These are phyloP conservation scores for Ceratocystis papillata DNA, from an alignment of 2,329 filamentous ascomycete genomes.

Conservation along the genomic window DNA sequence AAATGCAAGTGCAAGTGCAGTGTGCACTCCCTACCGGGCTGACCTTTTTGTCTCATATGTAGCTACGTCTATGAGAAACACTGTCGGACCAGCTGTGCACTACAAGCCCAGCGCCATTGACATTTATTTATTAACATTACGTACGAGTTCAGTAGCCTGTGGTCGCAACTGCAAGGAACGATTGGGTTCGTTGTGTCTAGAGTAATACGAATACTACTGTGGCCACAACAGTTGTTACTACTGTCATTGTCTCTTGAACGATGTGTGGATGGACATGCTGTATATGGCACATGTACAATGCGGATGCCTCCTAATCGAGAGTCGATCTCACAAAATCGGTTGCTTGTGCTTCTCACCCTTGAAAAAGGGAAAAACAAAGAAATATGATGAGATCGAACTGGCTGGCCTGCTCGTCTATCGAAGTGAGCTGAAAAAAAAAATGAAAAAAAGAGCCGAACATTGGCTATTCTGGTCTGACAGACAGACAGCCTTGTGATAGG, in stretches of 20 bases:
- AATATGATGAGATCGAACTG: background rate
- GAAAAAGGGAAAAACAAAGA: background rate
- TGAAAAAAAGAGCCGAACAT: background rate
- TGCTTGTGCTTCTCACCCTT: background rate
- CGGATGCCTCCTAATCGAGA: background rate
- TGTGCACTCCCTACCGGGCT: background rate
- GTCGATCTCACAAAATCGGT: background rate
- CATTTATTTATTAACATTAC: background rate
- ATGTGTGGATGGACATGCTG: slow-evolving; percentile 2
- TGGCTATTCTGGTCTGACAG: background rate
- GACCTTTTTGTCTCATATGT: background rate
- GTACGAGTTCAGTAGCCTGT: background rate
- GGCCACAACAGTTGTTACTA: background rate
- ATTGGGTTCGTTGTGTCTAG: background rate
- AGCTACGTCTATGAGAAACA: background rate
- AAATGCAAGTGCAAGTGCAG: no score
- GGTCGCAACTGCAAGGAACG: background rate
- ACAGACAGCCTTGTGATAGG: slow-evolving; percentile 10
- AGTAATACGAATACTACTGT: background rate
- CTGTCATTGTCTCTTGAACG: background rate
- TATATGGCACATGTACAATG: slow-evolving; percentile 2
- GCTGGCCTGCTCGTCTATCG: background rate
- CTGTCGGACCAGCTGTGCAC: slow-evolving; percentile 1
- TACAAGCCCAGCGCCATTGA: background rate
- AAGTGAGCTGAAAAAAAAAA: background rate